Evolutionary conservation across 768 basidiomycete species (phyloP).

Genomic region (Rossbeevera mucosa): DNA sequence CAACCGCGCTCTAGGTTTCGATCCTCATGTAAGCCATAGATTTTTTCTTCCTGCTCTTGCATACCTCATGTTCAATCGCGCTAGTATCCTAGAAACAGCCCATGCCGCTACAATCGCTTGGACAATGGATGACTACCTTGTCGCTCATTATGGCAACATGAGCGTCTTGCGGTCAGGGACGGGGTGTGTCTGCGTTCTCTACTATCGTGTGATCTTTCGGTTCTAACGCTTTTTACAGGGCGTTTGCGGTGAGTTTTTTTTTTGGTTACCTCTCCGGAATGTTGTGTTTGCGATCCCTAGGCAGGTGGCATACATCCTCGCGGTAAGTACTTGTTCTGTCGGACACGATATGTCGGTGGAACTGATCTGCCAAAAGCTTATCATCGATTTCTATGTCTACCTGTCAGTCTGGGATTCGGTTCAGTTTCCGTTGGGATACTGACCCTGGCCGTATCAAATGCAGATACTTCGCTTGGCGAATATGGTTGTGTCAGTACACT

Average conservation of each 20-base stretch:
- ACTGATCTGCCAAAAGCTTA: conserved; percentile 15
- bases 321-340: conserved; percentile 11
- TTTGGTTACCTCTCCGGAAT: neutral
- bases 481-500: conserved; percentile 25
- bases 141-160: conserved; percentile 15
- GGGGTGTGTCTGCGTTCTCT: conserved; percentile 16
- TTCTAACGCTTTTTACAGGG: neutral
- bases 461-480: conserved; percentile 28
- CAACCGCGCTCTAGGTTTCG: conserved; percentile 13
- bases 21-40: conserved; percentile 11
- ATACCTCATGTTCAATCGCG: neutral
- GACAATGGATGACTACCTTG: conserved; percentile 22
- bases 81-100: conserved; percentile 19
- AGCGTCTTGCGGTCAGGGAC: conserved; percentile 6
- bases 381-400: conserved; percentile 27
- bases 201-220: conserved; percentile 38
- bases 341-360: neutral
- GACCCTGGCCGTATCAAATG: neutral
- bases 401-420: conserved; percentile 9
- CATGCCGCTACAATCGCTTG: conserved; percentile 20
- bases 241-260: neutral
- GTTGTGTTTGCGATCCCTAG: neutral
- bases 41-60: neutral
- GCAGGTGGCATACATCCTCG: conserved; percentile 20
- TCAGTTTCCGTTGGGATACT: neutral